Conservation (phyloP, 495 filamentous ascomycete species). For the Talaromyces wortmannii region DNA sequence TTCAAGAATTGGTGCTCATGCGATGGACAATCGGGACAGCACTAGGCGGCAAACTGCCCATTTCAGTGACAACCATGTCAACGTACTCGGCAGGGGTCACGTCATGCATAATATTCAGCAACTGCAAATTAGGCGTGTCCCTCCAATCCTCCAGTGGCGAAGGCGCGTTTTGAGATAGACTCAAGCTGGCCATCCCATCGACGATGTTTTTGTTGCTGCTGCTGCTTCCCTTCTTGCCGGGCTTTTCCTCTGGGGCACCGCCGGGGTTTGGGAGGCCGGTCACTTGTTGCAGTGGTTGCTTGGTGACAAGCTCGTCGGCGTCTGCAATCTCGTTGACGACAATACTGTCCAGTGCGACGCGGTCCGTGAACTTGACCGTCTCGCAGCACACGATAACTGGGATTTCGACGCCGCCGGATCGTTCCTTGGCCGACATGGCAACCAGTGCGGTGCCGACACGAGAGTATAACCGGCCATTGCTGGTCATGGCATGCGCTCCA, state of each 20-base stretch:
- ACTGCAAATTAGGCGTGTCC: conserved; percentile 55
- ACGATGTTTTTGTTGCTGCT: conserved; percentile 10
- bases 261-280: conserved; percentile 28
- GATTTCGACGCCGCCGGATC: conserved; percentile 48
- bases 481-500: conserved; percentile 85
- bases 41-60: conserved; percentile 79
- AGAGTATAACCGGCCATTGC: conserved; percentile 81
- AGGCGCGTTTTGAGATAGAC: conserved; percentile 5
- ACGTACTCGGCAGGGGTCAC: conserved; percentile 88
- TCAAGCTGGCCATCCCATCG: conserved; percentile 16
- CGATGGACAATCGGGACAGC: conserved; percentile 57
- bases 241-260: conserved; percentile 13
- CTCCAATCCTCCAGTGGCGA: conserved; percentile 51
- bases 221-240: conserved; percentile 19
- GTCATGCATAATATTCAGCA: conserved; percentile 86
- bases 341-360: conserved; percentile 83
- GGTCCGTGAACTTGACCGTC: conserved; percentile 91
- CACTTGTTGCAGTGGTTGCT: conserved; percentile 23
- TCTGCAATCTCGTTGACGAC: conserved; percentile 86
- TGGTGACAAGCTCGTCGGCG: conserved; percentile 52
- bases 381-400: conserved; percentile 91
- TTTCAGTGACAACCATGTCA: conserved; percentile 84
- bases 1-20: conserved; percentile 38
- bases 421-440: conserved; percentile 76
- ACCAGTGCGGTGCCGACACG: conserved; percentile 82